phyloP scores from a whole-genome alignment of 768 basidiomycete genomes.

The Trametopsis cervina region DNA sequence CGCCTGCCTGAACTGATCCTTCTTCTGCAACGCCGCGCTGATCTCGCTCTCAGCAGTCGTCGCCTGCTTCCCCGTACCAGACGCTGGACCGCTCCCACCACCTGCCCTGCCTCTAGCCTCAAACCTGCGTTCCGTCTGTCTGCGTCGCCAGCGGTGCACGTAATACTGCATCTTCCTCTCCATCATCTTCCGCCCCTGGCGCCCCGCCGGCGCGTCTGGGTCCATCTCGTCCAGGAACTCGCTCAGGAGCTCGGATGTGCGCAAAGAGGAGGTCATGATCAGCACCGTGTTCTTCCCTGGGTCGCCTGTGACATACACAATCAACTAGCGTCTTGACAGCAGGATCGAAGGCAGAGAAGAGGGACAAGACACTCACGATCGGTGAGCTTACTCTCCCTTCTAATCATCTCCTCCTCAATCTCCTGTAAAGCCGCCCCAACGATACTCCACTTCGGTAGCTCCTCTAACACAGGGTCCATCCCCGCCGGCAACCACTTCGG shows the following conservation, averaged over 20 bases:
- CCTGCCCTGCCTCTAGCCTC: not conserved
- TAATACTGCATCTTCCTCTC: slow-evolving; percentile 63
- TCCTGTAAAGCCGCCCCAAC: slow-evolving; percentile 83
- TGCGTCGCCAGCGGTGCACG: slow-evolving; percentile 73
- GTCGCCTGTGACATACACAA: slow-evolving; percentile 15
- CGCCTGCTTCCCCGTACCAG: too few species aligned
- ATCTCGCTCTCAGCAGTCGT: slow-evolving; percentile 35
- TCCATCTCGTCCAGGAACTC: slow-evolving; percentile 75
- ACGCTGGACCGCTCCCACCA: slow-evolving; percentile 24
- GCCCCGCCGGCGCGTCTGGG: slow-evolving; percentile 45
- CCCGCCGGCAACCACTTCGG: slow-evolving; percentile 66
- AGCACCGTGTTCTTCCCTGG: slow-evolving; percentile 72
- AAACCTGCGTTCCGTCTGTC: slow-evolving; percentile 15
- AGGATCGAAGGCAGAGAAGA: not conserved
- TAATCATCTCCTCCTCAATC: slow-evolving; percentile 79
- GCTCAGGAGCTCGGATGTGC: slow-evolving; percentile 65
- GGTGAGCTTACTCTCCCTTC: slow-evolving; percentile 38
- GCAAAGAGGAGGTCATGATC: slow-evolving; percentile 80
- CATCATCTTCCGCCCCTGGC: slow-evolving; percentile 74
- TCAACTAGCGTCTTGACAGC: not conserved
- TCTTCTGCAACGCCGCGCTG: slow-evolving; percentile 72
- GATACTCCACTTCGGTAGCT: slow-evolving; percentile 90
- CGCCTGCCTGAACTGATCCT: slow-evolving; percentile 59
- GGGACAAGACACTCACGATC: slow-evolving; percentile 14
- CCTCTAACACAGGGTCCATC: slow-evolving; percentile 85